A percentile compares a stretch with the other conserved stretches of the same genome.
Evolutionary conservation across 2,329 filamentous ascomycete species (phyloP).

Genomic region (Epichloe bromicola): DNA sequence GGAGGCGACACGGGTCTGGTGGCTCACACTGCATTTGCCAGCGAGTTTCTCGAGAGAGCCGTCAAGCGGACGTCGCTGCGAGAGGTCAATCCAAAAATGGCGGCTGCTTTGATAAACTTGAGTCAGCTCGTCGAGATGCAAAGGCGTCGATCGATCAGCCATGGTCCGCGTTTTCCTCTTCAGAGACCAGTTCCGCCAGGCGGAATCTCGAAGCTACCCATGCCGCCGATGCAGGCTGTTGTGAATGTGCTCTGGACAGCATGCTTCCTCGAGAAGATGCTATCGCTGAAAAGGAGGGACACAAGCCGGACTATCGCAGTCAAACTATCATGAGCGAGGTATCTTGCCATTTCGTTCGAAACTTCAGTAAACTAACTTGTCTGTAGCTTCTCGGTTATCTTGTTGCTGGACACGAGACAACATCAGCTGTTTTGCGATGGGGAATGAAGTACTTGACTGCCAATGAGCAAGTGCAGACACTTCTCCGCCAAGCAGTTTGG

Average conservation of each 20-base stretch:
- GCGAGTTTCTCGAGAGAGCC: conserved; percentile 40
- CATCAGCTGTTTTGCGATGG: too few relatives aligned
- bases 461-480: too few relatives aligned
- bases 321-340: too few relatives aligned
- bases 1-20: conserved; percentile 36
- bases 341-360: too few relatives aligned
- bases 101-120: conserved; percentile 36
- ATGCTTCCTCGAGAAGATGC: too few relatives aligned
- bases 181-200: conserved; percentile 32
- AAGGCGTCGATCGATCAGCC: conserved; percentile 25
- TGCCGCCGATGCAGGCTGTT: conserved; percentile 40
- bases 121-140: conserved; percentile 40
- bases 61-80: conserved; percentile 34
- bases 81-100: conserved; percentile 34
- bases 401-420: too few relatives aligned
- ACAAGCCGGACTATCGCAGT: too few relatives aligned
- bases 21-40: conserved; percentile 37
- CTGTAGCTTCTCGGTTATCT: too few relatives aligned
- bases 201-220: conserved; percentile 35
- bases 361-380: too few relatives aligned
- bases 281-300: too few relatives aligned
- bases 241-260: conserved; percentile 13
- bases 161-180: conserved; percentile 31
- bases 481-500: too few relatives aligned
- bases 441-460: too few relatives aligned